These are phyloP conservation scores for Tripterygium wilfordii DNA, from an alignment of 177 flowering plant species.

Conservation along the genomic window DNA sequence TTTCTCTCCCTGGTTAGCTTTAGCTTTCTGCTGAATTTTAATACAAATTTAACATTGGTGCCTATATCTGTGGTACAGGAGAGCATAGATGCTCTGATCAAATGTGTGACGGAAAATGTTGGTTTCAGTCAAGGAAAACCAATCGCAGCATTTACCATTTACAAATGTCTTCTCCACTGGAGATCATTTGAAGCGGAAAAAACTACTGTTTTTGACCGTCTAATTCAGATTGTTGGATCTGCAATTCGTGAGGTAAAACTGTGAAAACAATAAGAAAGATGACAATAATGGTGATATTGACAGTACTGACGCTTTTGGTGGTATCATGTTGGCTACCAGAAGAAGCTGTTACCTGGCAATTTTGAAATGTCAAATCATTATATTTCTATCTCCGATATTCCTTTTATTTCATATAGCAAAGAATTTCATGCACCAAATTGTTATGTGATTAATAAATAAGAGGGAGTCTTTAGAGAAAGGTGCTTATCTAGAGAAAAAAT, in stretches of 20 bases:
- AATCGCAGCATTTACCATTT: constrained; percentile 82
- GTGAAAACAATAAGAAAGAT: too few species aligned
- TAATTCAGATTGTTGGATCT: constrained; percentile 82
- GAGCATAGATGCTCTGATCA: constrained; percentile 58
- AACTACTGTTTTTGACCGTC: constrained; percentile 91
- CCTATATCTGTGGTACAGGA: constrained; percentile 50
- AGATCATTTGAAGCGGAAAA: constrained; percentile 87
- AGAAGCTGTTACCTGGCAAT: too few species aligned
- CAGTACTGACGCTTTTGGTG: too few species aligned
- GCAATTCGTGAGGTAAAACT: constrained; percentile 12
- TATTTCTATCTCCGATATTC: too few species aligned
- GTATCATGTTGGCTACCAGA: too few species aligned
- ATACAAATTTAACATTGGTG: not conserved
- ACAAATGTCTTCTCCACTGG: constrained; percentile 91
- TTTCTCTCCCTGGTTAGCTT: not conserved
- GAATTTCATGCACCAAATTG: too few species aligned
- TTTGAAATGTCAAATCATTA: too few species aligned
- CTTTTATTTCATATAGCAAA: too few species aligned
- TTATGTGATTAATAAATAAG: too few species aligned
- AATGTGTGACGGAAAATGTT: constrained; percentile 56
- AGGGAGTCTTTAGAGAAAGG: too few species aligned
- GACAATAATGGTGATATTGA: too few species aligned
- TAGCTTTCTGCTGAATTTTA: constrained; percentile 1
- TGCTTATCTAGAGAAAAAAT: too few species aligned
- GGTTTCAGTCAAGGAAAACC: constrained; percentile 90